phyloP scores from a whole-genome alignment of 306 rosid species.

The Prunus kanzakura region DNA sequence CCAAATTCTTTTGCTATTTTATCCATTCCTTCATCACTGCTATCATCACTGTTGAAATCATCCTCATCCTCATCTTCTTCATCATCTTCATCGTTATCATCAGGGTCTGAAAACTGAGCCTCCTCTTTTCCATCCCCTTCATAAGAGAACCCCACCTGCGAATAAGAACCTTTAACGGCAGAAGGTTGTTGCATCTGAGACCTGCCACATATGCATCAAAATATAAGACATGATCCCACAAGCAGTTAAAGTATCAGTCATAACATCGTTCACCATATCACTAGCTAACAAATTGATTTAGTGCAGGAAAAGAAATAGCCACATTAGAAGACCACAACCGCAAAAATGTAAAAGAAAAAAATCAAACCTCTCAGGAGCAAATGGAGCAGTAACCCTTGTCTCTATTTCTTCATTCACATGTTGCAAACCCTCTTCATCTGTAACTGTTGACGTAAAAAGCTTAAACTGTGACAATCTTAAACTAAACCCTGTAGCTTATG shows the following conservation, averaged over 20 bases:
- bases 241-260: background rate
- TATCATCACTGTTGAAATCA: slow-evolving; percentile 92
- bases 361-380: slow-evolving; percentile 62
- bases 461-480: slow-evolving; percentile 38
- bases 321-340: background rate
- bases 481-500: slow-evolving; percentile 1
- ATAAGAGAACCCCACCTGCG: slow-evolving; percentile 94
- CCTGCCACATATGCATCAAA: slow-evolving; percentile 40
- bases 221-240: slow-evolving; percentile 8
- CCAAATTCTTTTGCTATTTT: slow-evolving; percentile 90
- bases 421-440: slow-evolving; percentile 88
- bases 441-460: slow-evolving; percentile 61
- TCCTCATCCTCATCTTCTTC: slow-evolving; percentile 76
- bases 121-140: slow-evolving; percentile 88
- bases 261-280: background rate
- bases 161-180: slow-evolving; percentile 78
- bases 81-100: slow-evolving; percentile 63
- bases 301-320: background rate
- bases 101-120: slow-evolving; percentile 64
- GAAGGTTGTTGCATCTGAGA: slow-evolving; percentile 69
- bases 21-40: slow-evolving; percentile 98
- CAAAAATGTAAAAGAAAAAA: background rate
- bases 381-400: slow-evolving; percentile 72
- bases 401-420: slow-evolving; percentile 93
- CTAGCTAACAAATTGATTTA: background rate